Evolutionary conservation across 1,139 yeast genomes (phyloP).

Genomic region (Meyerozyma sp.): DNA sequence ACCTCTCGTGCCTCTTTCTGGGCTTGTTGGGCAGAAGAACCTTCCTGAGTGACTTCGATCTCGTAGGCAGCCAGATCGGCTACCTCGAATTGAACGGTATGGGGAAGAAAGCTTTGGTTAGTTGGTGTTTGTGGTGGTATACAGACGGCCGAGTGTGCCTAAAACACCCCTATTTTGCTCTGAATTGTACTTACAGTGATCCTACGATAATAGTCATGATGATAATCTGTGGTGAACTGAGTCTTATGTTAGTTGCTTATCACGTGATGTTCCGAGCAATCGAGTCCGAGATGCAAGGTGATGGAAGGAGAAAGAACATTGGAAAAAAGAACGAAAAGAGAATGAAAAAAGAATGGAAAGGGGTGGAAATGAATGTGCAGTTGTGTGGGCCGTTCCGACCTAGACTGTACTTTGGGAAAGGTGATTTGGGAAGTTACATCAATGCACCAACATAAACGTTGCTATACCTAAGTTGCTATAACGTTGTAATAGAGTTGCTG

Average conservation of each 20-base stretch:
- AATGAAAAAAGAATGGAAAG: too few species aligned
- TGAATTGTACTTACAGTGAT: constrained; percentile 46
- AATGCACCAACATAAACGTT: too few species aligned
- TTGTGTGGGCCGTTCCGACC: too few species aligned
- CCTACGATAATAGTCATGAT: constrained; percentile 57
- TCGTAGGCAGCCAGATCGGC: constrained; percentile 14
- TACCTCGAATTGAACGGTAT: constrained; percentile 66
- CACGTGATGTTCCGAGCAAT: background rate
- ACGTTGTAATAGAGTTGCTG: too few species aligned
- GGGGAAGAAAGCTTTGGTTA: constrained; percentile 54
- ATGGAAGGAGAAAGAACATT: too few species aligned
- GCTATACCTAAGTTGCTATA: too few species aligned
- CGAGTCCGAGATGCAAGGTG: too few species aligned
- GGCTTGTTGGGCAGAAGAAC: background rate
- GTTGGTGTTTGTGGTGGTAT: constrained; percentile 15
- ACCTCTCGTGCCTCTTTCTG: background rate
- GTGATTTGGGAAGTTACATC: too few species aligned
- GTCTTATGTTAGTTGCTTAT: background rate
- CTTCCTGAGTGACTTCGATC: constrained; percentile 3
- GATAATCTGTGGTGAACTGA: background rate
- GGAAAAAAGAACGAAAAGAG: too few species aligned
- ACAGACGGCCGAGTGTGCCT: constrained; percentile 4
- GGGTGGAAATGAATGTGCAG: too few species aligned
- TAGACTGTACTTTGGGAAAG: too few species aligned
- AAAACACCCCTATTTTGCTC: background rate